A percentile compares a stretch with the other conserved stretches of the same genome.
Conservation (phyloP, 1,284 basidiomycete species). For the Trametes versicolor region DNA sequence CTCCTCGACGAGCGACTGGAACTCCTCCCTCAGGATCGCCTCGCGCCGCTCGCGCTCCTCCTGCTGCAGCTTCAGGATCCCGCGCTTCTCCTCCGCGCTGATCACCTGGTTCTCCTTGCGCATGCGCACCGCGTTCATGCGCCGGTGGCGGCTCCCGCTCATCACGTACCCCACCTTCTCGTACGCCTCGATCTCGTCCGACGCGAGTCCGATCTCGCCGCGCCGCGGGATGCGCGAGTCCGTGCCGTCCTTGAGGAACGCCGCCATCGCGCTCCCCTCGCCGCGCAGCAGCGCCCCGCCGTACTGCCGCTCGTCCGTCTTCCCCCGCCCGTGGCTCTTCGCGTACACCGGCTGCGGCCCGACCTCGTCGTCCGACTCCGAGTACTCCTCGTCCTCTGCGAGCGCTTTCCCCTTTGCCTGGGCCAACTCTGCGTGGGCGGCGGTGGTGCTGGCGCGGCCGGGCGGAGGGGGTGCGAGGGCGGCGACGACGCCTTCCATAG, state of each 20-base stretch:
- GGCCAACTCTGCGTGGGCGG: background rate
- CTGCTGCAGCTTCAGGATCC: slow-evolving; percentile 91
- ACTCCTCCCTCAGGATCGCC: slow-evolving; percentile 78
- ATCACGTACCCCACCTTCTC: slow-evolving; percentile 97
- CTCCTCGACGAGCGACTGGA: slow-evolving; percentile 82
- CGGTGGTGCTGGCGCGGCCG: slow-evolving; percentile 9
- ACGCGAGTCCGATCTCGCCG: slow-evolving; percentile 95
- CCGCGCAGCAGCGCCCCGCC: slow-evolving; percentile 90
- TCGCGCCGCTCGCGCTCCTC: slow-evolving; percentile 95
- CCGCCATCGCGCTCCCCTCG: slow-evolving; percentile 97
- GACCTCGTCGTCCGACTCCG: slow-evolving; percentile 56
- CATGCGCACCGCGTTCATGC: slow-evolving; percentile 98
- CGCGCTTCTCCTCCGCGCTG: slow-evolving; percentile 96
- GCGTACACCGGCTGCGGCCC: slow-evolving; percentile 65
- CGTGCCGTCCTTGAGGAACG: slow-evolving; percentile 91
- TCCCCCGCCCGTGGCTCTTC: slow-evolving; percentile 53
- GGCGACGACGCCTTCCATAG: slow-evolving; percentile 42
- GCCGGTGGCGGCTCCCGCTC: slow-evolving; percentile 92
- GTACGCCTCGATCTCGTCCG: slow-evolving; percentile 87
- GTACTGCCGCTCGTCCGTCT: slow-evolving; percentile 81
- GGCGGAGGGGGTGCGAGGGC: slow-evolving; percentile 40
- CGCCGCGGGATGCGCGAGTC: slow-evolving; percentile 94
- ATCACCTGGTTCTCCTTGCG: slow-evolving; percentile 99
- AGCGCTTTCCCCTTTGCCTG: slow-evolving; percentile 22
- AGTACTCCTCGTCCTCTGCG: slow-evolving; percentile 47